phyloP scores from a whole-genome alignment of 1,284 basidiomycete species.

The Rhodotorula glutinis region DNA sequence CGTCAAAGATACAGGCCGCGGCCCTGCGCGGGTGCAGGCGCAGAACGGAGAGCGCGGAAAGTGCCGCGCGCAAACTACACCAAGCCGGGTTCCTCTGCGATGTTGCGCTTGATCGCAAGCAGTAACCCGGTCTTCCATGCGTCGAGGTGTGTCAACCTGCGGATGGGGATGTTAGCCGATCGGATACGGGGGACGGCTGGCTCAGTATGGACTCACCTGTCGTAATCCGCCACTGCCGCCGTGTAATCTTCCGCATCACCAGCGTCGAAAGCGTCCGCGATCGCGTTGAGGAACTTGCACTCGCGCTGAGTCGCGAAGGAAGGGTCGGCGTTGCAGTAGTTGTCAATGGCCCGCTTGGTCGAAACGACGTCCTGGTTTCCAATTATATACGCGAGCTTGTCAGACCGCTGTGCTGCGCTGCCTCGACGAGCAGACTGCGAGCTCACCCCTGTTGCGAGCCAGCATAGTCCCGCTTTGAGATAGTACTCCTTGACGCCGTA shows the following conservation, averaged over 20 bases:
- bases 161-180: slow-evolving; percentile 33
- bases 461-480: slow-evolving; percentile 82
- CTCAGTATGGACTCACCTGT: slow-evolving; percentile 25
- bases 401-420: not conserved
- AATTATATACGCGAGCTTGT: not conserved
- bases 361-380: slow-evolving; percentile 72
- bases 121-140: slow-evolving; percentile 78
- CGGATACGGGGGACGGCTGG: not conserved
- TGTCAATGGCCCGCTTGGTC: slow-evolving; percentile 69
- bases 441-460: slow-evolving; percentile 78
- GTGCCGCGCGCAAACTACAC: not conserved
- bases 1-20: too few species aligned
- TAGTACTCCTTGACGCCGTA: slow-evolving; percentile 99
- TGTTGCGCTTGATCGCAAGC: slow-evolving; percentile 77
- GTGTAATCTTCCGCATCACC: slow-evolving; percentile 77
- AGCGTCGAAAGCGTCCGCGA: slow-evolving; percentile 73
- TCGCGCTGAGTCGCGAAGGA: slow-evolving; percentile 83
- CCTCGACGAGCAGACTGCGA: too few species aligned
- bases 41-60: not conserved
- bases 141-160: slow-evolving; percentile 83
- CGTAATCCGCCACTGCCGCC: slow-evolving; percentile 46
- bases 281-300: slow-evolving; percentile 73
- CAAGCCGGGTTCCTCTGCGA: slow-evolving; percentile 59
- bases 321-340: slow-evolving; percentile 71
- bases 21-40: too few species aligned